Evolutionary conservation across 345 rosid species (phyloP), one percentile per base, ranked within the genome.

Genomic region (Lepidium africanum): DNA sequence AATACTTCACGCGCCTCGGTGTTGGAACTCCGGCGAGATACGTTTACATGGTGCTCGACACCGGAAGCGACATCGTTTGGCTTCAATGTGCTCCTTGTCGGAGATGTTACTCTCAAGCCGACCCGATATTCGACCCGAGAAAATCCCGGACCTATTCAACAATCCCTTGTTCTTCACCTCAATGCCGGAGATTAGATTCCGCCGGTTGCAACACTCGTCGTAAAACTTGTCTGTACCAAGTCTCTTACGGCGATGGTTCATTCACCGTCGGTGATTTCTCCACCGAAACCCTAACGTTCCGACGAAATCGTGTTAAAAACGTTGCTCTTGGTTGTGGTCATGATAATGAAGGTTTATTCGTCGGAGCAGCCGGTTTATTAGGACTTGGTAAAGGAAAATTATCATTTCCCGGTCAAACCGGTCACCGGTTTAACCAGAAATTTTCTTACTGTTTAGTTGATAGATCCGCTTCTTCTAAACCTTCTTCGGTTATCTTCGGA

Each of bases 1-100:
- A 95, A 80, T 94, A 89, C 78, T 94, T 94, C 87, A 91, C 96
- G 59, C 97, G 97, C 68, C 69, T 94, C 8, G 97, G 96, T 9
- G 90, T 91, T 3, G 97, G 96, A 27, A 89, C 99, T 7, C 99
- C 97, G 47, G 79, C 96, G n/a, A 85, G 78, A 68, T 85, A 89
- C 38, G 74, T 85, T 5, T 91, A 80, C 77, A 84, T 91, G 91
- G 97, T 94, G 10, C 81, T 94, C 2, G 99, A 94, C 67, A 94
- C 99, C 0, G 97, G 99, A 30, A 89, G 96, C 67, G 99, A 94
- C 78, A 71, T 94, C 77, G 90, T 91, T 7, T 94, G 99, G 99
- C 77, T 91, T 62, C 99, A 91, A 67, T 91, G 97, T 42, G 88
- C 95, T 32, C 99, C 99, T 19, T 94, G 99, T 75, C 78, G 74